Evolutionary conservation across 1,139 yeast genomes (phyloP), one percentile per base, ranked within the genome.

Genomic region (Lodderomyces theae): DNA sequence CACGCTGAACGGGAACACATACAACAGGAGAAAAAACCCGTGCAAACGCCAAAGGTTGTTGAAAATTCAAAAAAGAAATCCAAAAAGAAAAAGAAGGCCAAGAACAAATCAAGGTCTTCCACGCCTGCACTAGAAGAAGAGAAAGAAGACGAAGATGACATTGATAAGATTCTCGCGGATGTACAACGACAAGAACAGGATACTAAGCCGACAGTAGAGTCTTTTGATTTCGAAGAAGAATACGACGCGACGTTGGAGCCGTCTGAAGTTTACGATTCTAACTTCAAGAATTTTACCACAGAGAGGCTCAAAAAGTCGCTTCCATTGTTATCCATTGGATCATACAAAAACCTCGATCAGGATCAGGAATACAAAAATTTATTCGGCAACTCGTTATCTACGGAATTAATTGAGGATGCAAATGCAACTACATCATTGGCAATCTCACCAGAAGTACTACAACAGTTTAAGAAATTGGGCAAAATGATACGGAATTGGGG

Each of bases 401-500:
- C 75, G 11, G 85, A 82, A 35, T 79, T 86, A 0, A 69, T 85
- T 12, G 84, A 81, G 41, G 92, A 84, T 58, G 90, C 88, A 0
- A 86, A 84, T 49, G 74, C 85, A 6, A 69, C 82, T 4, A 66
- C 82, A 1, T 69, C 82, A 1, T 56, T 75, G 24, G 79, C 83
- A 23, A 72, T 79, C 1, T 72, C 85, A 0, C 89, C 89, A 1
- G 89, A 83, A 48, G 73, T 80, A 10, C 61, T 84, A 43, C 77
- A 72, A 40, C 87, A 81, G 51, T 78, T 82, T 49, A 82, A 79
- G 51, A 72, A 75, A 46, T 49, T 84, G 48, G 80, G 84, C 9
- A 72, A 80, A 44, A 61, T 82, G 21, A 79, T 86, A 1, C 72
- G 86, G 50, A 88, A 88, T 16, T 87, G 95, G 94, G 83, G 89